Conservation (phyloP, 75 land plant species). For the Sequoiadendron giganteum region DNA sequence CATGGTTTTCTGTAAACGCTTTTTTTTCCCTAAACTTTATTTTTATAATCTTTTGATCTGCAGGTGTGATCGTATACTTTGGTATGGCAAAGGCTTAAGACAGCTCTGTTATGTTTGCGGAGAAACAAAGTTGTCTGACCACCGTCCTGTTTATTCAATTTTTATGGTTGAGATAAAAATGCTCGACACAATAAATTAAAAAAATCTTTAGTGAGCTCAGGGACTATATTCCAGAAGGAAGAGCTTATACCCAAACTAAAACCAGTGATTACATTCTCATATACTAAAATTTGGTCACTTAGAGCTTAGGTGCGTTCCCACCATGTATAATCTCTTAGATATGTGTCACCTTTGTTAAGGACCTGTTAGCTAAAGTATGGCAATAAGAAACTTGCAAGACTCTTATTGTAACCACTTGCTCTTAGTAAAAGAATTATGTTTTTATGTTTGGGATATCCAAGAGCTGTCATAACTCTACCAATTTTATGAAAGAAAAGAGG, state of each 20-base stretch:
- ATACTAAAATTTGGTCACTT: neutral
- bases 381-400: neutral
- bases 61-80: constrained; percentile 71
- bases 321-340: neutral
- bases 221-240: constrained; percentile 21
- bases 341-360: neutral
- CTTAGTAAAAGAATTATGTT: neutral
- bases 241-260: constrained; percentile 32
- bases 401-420: neutral
- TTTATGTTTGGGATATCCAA: neutral
- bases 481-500: too few species aligned
- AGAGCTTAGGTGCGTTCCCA: neutral
- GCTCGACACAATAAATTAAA: constrained; percentile 28
- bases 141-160: constrained; percentile 56
- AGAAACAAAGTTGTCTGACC: constrained; percentile 60
- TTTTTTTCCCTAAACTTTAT: neutral
- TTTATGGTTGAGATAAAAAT: constrained; percentile 45
- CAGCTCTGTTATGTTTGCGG: constrained; percentile 49
- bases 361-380: neutral
- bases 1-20: neutral
- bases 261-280: constrained; percentile 5
- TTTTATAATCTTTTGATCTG: neutral
- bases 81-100: constrained; percentile 53
- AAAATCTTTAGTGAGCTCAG: constrained; percentile 12
- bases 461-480: too few species aligned